Evolutionary conservation across 139 green algal species (phyloP).

Genomic region (Coccomyxa sp.): DNA sequence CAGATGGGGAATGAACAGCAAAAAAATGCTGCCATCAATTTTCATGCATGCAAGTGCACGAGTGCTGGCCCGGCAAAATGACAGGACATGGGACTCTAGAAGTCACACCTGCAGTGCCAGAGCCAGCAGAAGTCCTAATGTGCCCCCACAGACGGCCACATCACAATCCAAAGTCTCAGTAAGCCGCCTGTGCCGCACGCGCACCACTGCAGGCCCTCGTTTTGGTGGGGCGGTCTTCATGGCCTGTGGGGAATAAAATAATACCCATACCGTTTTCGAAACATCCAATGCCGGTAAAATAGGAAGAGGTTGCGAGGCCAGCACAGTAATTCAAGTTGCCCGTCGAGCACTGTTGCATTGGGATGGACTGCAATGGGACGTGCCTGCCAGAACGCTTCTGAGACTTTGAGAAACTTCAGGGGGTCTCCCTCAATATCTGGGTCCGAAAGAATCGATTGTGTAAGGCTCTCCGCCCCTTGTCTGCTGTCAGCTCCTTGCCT

Average conservation of each 20-base stretch:
- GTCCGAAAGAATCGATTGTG: slow-evolving; percentile 1
- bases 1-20: not conserved
- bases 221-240: slow-evolving; percentile 1
- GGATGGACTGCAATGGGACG: not conserved
- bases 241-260: not conserved
- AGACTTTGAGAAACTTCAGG: slow-evolving; percentile 17
- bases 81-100: not conserved
- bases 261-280: not conserved
- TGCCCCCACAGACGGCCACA: slow-evolving; percentile 80
- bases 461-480: not conserved
- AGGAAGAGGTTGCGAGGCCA: not conserved
- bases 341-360: not conserved
- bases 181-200: not conserved
- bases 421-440: slow-evolving; percentile 5
- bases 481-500: not conserved
- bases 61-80: not conserved
- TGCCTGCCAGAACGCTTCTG: slow-evolving; percentile 30
- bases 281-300: not conserved
- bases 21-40: not conserved
- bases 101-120: slow-evolving; percentile 56
- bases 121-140: slow-evolving; percentile 80
- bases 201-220: slow-evolving; percentile 9
- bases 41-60: not conserved
- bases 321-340: not conserved
- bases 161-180: slow-evolving; percentile 49